Percentiles rank a stretch among this genome's conserved stretches.
Conservation (phyloP, 805 yeast genomes). For the Tetrapisispora iriomotensis region DNA sequence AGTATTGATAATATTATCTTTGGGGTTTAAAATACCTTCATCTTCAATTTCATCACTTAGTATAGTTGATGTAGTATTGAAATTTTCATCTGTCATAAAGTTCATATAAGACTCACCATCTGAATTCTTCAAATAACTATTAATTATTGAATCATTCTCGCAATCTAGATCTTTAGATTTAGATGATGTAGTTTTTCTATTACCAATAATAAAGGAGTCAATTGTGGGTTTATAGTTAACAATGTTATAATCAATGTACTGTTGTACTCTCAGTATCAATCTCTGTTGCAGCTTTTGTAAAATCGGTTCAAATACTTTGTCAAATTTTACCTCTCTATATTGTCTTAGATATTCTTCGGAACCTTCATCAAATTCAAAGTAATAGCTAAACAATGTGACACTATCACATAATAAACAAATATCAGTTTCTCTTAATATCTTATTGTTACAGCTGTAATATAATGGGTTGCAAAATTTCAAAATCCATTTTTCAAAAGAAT, state of each 20-base stretch:
- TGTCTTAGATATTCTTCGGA: constrained; percentile 24
- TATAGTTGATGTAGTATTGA: constrained; percentile 9
- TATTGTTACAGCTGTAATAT: constrained; percentile 58
- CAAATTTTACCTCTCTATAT: constrained; percentile 35
- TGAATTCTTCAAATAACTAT: not conserved
- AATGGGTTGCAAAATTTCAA: constrained; percentile 63
- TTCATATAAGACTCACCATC: not conserved
- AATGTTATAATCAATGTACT: constrained; percentile 59
- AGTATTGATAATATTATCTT: constrained; percentile 1
- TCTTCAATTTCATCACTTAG: constrained; percentile 22
- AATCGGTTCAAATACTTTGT: constrained; percentile 58
- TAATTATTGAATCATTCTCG: constrained; percentile 3
- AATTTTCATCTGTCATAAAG: not conserved
- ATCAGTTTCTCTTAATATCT: constrained; percentile 59
- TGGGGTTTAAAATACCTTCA: constrained; percentile 4
- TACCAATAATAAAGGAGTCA: constrained; percentile 56
- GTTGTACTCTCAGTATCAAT: constrained; percentile 68
- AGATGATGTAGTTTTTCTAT: constrained; percentile 22
- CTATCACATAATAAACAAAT: constrained; percentile 66
- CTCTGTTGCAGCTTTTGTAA: constrained; percentile 71
- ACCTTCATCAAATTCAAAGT: constrained; percentile 52
- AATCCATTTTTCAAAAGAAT: constrained; percentile 46
- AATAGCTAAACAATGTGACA: constrained; percentile 57
- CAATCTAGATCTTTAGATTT: not conserved
- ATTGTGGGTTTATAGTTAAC: constrained; percentile 55